Evolutionary conservation across 2,329 filamentous ascomycete genomes (phyloP).

Genomic region (Arthrinium phaeospermum): DNA sequence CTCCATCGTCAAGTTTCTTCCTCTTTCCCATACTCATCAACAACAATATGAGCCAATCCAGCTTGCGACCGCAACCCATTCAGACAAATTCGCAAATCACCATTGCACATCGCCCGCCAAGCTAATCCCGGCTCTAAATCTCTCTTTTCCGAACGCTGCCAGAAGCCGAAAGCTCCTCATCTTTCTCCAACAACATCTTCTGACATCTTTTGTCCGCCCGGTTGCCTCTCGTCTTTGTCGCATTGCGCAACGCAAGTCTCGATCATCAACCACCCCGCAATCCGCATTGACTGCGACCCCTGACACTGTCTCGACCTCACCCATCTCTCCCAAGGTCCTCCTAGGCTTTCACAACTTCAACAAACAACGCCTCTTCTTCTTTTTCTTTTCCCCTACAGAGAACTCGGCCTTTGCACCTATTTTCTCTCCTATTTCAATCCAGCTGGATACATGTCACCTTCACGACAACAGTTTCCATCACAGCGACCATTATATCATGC

Average conservation of each 20-base stretch:
- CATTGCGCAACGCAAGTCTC: constrained; percentile 14
- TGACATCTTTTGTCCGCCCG: neutral
- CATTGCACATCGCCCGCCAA: constrained; percentile 27
- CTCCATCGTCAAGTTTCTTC: constrained; percentile 23
- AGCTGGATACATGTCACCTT: constrained; percentile 16
- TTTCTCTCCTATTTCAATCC: neutral
- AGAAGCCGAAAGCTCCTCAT: neutral
- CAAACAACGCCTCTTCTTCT: neutral
- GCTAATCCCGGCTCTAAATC: constrained; percentile 22
- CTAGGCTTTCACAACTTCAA: constrained; percentile 7
- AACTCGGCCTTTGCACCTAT: neutral
- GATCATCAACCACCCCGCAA: constrained; percentile 19
- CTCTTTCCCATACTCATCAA: constrained; percentile 28
- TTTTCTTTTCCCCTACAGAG: neutral
- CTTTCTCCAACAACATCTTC: constrained; percentile 15
- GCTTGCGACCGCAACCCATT: constrained; percentile 21
- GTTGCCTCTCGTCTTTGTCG: constrained; percentile 15
- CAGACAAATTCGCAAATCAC: constrained; percentile 22
- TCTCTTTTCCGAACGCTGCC: neutral
- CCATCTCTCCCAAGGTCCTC: constrained; percentile 12
- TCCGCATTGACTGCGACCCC: constrained; percentile 15
- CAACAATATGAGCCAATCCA: constrained; percentile 34
- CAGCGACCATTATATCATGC: constrained; percentile 38
- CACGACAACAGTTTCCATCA: constrained; percentile 32
- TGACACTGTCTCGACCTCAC: constrained; percentile 12